phyloP scores from a whole-genome alignment of 2,329 filamentous ascomycete genomes.

The Cryphonectria japonica region DNA sequence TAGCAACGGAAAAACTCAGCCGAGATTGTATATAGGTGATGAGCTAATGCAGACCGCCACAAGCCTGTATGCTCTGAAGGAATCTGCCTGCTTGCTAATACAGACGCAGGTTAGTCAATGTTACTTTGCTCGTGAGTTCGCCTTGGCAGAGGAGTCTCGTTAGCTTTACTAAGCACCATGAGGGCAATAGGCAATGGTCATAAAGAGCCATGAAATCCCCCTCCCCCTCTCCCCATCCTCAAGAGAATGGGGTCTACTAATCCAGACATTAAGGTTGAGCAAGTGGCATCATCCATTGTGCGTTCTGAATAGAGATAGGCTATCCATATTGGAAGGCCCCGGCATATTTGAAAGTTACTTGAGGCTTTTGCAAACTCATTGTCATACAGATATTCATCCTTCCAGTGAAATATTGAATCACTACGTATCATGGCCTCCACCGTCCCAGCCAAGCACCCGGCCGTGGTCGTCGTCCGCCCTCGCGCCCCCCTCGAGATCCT shows the following conservation, averaged over 20 bases:
- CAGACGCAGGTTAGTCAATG: background rate
- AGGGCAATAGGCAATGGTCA: background rate
- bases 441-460: constrained; percentile 35
- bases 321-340: background rate
- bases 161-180: background rate
- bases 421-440: constrained; percentile 25
- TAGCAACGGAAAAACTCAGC: too few relatives aligned
- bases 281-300: too few relatives aligned
- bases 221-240: too few relatives aligned
- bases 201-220: background rate
- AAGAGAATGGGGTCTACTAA: too few relatives aligned
- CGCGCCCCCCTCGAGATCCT: constrained; percentile 34
- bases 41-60: too few relatives aligned
- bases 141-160: background rate
- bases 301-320: background rate
- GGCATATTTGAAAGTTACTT: background rate
- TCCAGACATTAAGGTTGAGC: too few relatives aligned
- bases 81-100: background rate
- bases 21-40: too few relatives aligned
- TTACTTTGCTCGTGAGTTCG: background rate
- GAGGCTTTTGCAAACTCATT: background rate
- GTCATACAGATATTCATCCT: background rate
- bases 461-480: constrained; percentile 33
- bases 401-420: background rate
- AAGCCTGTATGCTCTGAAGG: too few relatives aligned